Evolutionary conservation across 2,329 filamentous ascomycete genomes (phyloP), one percentile per base, ranked within the genome.

Genomic region (Trichoderma pleuroti): DNA sequence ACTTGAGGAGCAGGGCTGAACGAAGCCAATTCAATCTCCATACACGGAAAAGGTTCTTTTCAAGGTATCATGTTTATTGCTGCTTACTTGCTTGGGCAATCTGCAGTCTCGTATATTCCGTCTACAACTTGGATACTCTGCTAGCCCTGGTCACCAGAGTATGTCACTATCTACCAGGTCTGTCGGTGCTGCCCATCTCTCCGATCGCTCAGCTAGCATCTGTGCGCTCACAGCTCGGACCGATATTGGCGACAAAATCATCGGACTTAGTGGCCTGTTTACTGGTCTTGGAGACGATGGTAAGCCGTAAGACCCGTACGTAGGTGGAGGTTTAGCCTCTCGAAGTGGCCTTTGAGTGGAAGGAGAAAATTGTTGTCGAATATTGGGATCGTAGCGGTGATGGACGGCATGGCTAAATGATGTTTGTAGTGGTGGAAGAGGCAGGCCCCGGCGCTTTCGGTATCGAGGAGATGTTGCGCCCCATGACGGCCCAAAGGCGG

Each of bases 401-500:
- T 81, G 79, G 5, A 76, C 74, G 18, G 72, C 73, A 36, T 78
- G 74, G 1, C 74, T 74, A 46, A 69, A 74, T 6, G 73, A 49
- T 16, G 74, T 68, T 24, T 72, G 65, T 10, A 77, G 68, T 4
- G 74, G 73, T 10, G 73, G 57, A 52, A 72, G 77, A 14, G 73
- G 26, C 34, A 70, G 77, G 3, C 70, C 71, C 16, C 72, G 72
- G 18, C 70, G 73, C 66, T 73, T 76, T 61, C 73, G 54, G 8
- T 72, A 72, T 18, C 66, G 75, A 1, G 82, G 79, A 2, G 81
- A 81, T 3, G 82, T 84, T 16, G 78, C 73, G n/a, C 76, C 75
- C 82, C 84, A 84, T 5, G 81, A 78, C 1, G 72, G 69, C 3
- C 81, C 80, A 62, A 85, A 84, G 0, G 80, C 81, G 8, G 74